A percentile compares a stretch with the other conserved stretches of the same genome.
These are phyloP conservation scores for Kluyveromyces starmeri DNA, from an alignment of 805 yeast species.

Conservation along the genomic window DNA sequence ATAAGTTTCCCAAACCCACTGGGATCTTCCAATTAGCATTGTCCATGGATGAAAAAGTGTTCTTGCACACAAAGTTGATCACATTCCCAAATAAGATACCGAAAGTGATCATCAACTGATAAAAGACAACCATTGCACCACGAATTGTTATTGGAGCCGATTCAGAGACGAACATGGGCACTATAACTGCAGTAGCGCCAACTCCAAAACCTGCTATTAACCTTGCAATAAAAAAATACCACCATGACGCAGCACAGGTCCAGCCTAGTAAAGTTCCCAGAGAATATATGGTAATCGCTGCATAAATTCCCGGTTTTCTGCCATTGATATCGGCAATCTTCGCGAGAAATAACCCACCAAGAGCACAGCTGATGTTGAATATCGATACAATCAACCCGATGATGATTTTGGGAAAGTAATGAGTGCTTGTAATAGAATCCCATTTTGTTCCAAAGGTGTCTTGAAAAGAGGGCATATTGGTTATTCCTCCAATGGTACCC, in stretches of 20 bases:
- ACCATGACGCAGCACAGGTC: conserved; percentile 44
- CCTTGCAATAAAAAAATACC: conserved; percentile 57
- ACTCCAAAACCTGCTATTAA: conserved; percentile 64
- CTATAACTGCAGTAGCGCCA: conserved; percentile 64
- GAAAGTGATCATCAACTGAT: conserved; percentile 53
- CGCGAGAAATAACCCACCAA: conserved; percentile 56
- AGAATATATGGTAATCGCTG: conserved; percentile 46
- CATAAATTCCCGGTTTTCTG: conserved; percentile 49
- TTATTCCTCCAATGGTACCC: conserved; percentile 67
- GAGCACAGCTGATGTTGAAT: conserved; percentile 62
- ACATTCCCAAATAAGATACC: conserved; percentile 65
- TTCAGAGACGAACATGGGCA: conserved; percentile 63
- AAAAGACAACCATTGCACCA: conserved; percentile 58
- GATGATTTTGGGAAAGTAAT: conserved; percentile 33
- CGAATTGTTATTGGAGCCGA: conserved; percentile 56
- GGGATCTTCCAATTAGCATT: conserved; percentile 66
- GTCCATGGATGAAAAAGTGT: conserved; percentile 18
- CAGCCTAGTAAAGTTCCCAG: conserved; percentile 54
- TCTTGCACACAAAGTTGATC: conserved; percentile 46
- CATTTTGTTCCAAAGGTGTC: conserved; percentile 39
- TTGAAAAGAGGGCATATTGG: conserved; percentile 48
- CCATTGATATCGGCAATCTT: conserved; percentile 54
- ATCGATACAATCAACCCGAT: conserved; percentile 45
- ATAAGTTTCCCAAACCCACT: conserved; percentile 34
- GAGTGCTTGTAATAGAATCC: conserved; percentile 24